phyloP scores from a whole-genome alignment of 148 eudicot genomes.

The Vaccinium macrocarpon region DNA sequence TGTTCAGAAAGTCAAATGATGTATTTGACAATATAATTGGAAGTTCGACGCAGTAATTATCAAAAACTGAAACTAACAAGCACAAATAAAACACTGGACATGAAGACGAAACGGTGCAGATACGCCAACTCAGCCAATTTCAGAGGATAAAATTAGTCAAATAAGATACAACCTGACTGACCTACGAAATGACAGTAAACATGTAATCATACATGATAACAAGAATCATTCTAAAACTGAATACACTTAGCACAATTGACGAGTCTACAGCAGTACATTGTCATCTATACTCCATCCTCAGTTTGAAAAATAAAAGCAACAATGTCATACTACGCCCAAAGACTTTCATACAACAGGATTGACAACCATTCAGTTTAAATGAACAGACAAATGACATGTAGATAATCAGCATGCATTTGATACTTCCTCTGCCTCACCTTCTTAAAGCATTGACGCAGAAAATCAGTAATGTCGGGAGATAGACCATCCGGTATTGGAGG shows the following conservation, averaged over 20 bases:
- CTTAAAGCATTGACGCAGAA: slow-evolving; percentile 86
- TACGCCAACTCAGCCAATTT: background rate
- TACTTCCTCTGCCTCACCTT: slow-evolving; percentile 53
- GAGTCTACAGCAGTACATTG: background rate
- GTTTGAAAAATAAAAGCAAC: background rate
- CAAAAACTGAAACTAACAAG: slow-evolving; percentile 1
- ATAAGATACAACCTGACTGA: background rate
- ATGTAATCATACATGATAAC: background rate
- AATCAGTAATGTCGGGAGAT: slow-evolving; percentile 84
- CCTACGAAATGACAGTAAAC: background rate
- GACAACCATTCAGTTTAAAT: background rate
- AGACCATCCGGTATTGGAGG: slow-evolving; percentile 98
- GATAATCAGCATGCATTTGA: background rate
- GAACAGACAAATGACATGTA: background rate
- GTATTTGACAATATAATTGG: background rate
- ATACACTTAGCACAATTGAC: background rate
- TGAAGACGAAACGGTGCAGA: background rate
- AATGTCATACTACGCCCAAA: background rate
- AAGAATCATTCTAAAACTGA: background rate
- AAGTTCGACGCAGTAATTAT: background rate
- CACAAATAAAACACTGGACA: background rate
- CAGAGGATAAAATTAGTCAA: background rate
- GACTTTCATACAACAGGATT: background rate
- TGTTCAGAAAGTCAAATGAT: slow-evolving; percentile 21
- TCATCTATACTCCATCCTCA: background rate